phyloP scores from a whole-genome alignment of 2,329 filamentous ascomycete genomes.

The Aureobasidium pullulans region DNA sequence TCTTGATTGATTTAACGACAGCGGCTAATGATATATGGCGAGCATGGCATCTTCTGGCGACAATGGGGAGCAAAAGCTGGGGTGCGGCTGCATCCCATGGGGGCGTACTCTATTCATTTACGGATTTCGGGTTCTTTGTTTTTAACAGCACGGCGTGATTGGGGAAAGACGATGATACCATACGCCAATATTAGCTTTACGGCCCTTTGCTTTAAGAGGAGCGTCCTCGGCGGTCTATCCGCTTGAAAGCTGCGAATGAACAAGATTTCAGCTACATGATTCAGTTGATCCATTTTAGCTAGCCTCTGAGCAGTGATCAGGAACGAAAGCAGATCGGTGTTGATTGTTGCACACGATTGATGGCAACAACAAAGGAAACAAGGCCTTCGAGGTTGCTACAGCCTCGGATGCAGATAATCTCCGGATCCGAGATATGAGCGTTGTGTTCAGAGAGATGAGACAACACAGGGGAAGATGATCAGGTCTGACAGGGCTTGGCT shows the following conservation, averaged over 20 bases:
- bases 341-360: background rate
- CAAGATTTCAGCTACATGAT: background rate
- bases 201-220: background rate
- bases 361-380: background rate
- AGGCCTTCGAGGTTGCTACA: background rate
- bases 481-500: background rate
- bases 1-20: conserved; percentile 3
- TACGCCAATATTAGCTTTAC: background rate
- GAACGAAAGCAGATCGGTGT: background rate
- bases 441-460: background rate
- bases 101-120: background rate
- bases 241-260: background rate
- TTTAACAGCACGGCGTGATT: background rate
- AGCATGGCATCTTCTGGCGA: background rate
- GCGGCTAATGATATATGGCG: background rate
- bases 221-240: background rate
- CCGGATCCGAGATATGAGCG: conserved; percentile 12
- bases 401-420: background rate
- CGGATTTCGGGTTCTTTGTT: conserved; percentile 3
- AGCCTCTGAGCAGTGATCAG: background rate
- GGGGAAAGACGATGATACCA: background rate
- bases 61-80: background rate
- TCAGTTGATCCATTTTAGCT: too few species aligned
- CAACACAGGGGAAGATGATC: background rate
- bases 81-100: background rate